Evolutionary conservation across 2,329 filamentous ascomycete species (phyloP).

Genomic region (Lachnellula cervina): DNA sequence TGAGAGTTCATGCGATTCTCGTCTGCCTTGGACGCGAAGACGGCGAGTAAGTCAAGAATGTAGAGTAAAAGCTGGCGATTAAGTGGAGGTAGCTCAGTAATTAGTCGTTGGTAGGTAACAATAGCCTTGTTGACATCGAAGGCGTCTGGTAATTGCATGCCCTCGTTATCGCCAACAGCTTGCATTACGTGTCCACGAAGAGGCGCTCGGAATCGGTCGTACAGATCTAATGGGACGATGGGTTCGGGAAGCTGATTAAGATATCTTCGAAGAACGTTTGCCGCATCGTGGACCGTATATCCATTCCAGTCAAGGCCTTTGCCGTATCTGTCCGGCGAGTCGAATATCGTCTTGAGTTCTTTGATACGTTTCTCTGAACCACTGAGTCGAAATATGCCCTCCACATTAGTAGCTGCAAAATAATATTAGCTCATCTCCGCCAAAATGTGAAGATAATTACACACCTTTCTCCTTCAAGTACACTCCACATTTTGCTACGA

Average conservation of each 20-base stretch:
- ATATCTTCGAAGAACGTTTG: conserved; percentile 91
- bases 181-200: conserved; percentile 63
- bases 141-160: conserved; percentile 64
- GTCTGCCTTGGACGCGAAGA: conserved; percentile 95
- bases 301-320: conserved; percentile 97
- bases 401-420: conserved; percentile 75
- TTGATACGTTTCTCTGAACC: conserved; percentile 98
- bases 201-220: conserved; percentile 84
- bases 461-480: conserved; percentile 96
- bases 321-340: conserved; percentile 91
- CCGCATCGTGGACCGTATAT: conserved; percentile 96
- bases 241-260: conserved; percentile 95
- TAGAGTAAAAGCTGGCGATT: conserved; percentile 94
- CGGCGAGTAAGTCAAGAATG: conserved; percentile 89
- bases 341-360: conserved; percentile 85
- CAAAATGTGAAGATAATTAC: conserved; percentile 25
- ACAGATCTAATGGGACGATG: conserved; percentile 90
- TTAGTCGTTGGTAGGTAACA: conserved; percentile 76
- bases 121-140: conserved; percentile 76
- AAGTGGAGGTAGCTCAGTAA: conserved; percentile 85
- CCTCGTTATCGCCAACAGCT: conserved; percentile 64
- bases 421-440: conserved; percentile 7
- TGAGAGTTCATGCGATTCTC: conserved; percentile 95
- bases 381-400: conserved; percentile 93
- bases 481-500: conserved; percentile 96